These are phyloP conservation scores for Pinus taeda DNA, from an alignment of 75 land plant species.

Conservation along the genomic window DNA sequence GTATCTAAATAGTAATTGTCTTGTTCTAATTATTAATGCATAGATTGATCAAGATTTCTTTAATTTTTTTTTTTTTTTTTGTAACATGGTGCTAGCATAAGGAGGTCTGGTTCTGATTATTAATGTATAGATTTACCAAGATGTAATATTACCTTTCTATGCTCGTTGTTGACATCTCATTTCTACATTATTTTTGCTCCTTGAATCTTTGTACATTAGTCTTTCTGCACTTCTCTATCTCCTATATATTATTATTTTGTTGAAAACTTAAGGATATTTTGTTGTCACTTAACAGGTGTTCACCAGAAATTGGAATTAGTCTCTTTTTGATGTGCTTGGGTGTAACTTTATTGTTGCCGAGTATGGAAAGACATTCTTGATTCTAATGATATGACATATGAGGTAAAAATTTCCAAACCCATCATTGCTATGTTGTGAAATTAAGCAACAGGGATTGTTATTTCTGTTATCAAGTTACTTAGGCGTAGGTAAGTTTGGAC, in stretches of 20 bases:
- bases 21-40: background rate
- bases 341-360: constrained; percentile 14
- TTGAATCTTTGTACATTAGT: constrained; percentile 4
- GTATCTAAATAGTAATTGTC: no score
- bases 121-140: no score
- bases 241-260: background rate
- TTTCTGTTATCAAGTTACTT: background rate
- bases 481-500: no score
- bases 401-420: constrained; percentile 37
- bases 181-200: background rate
- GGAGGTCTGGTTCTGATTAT: background rate
- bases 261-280: background rate
- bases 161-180: background rate
- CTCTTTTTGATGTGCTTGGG: background rate
- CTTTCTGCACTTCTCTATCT: background rate
- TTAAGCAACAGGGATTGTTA: background rate
- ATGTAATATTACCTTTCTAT: no score
- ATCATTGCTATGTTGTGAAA: background rate
- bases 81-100: background rate
- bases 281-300: background rate
- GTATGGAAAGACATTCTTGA: constrained; percentile 79
- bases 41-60: background rate
- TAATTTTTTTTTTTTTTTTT: no score
- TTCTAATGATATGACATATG: constrained; percentile 89
- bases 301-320: background rate